A percentile compares a stretch with the other conserved stretches of the same genome.
Conservation (phyloP, 2,329 filamentous ascomycete genomes). For the Calonectria hawksworthii region DNA sequence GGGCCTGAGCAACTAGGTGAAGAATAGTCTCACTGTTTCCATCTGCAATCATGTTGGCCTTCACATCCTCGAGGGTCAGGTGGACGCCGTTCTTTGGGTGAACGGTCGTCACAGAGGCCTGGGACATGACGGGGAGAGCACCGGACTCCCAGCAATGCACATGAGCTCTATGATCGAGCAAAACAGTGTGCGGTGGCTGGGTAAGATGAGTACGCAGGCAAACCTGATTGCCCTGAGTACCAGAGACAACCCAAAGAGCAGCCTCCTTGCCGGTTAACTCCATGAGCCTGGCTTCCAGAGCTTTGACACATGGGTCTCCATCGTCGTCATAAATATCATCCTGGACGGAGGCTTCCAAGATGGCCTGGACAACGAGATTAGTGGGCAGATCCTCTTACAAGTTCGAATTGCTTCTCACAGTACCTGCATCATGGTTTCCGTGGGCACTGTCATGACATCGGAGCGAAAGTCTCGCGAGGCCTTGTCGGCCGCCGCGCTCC, state of each 20-base stretch:
- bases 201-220: slow-evolving; percentile 46
- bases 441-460: slow-evolving; percentile 46
- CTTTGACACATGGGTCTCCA: slow-evolving; percentile 45
- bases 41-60: slow-evolving; percentile 52
- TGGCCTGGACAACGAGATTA: slow-evolving; percentile 26
- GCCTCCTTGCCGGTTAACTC: slow-evolving; percentile 46
- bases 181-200: slow-evolving; percentile 45
- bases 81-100: slow-evolving; percentile 78
- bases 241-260: slow-evolving; percentile 45
- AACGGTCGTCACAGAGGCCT: slow-evolving; percentile 76
- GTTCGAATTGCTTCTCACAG: background rate
- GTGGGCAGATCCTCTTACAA: background rate
- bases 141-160: slow-evolving; percentile 76
- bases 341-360: slow-evolving; percentile 45
- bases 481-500: slow-evolving; percentile 27
- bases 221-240: slow-evolving; percentile 47
- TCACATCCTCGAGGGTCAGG: slow-evolving; percentile 80
- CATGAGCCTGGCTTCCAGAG: slow-evolving; percentile 38
- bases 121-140: slow-evolving; percentile 75
- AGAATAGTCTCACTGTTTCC: slow-evolving; percentile 39
- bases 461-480: slow-evolving; percentile 45
- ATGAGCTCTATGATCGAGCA: slow-evolving; percentile 77
- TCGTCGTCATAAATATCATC: slow-evolving; percentile 47
- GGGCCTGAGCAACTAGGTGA: slow-evolving; percentile 46
- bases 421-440: slow-evolving; percentile 45